A percentile compares a stretch with the other conserved stretches of the same genome.
Conservation (phyloP, 1,139 yeast species). For the Geotrichum reessii region DNA sequence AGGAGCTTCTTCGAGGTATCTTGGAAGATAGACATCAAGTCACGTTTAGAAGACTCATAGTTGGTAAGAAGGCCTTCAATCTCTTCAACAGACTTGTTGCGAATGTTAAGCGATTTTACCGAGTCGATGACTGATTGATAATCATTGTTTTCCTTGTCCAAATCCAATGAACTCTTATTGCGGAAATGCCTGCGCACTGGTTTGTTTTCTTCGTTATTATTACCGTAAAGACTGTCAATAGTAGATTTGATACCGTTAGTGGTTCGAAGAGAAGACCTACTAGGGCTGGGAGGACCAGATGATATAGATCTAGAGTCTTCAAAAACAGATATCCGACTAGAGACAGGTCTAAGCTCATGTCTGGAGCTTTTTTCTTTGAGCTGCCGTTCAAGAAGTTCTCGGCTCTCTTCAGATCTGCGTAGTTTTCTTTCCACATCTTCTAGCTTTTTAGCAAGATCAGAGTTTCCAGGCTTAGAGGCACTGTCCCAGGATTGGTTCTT, state of each 20-base stretch:
- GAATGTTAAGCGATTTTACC: constrained; percentile 21
- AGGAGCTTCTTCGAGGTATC: constrained; percentile 51
- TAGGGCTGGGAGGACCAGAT: constrained; percentile 18
- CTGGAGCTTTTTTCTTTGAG: constrained; percentile 29
- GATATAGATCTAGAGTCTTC: constrained; percentile 22
- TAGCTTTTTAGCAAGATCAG: constrained; percentile 30
- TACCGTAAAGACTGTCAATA: constrained; percentile 17
- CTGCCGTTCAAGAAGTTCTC: constrained; percentile 31
- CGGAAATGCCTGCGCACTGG: neutral
- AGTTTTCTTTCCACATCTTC: constrained; percentile 30
- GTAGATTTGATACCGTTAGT: constrained; percentile 19
- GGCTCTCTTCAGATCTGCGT: constrained; percentile 30
- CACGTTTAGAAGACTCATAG: constrained; percentile 38
- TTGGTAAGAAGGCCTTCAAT: constrained; percentile 25
- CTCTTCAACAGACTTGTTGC: constrained; percentile 26
- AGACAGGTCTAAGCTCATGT: neutral
- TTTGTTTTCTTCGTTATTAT: neutral
- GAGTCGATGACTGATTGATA: constrained; percentile 16
- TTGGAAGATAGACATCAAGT: constrained; percentile 49
- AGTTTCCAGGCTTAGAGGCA: constrained; percentile 22
- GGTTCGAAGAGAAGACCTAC: constrained; percentile 12
- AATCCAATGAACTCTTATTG: constrained; percentile 2
- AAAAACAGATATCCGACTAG: constrained; percentile 25
- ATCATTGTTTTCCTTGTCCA: constrained; percentile 9
- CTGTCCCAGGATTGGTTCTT: constrained; percentile 18